Percentiles rank a stretch among this genome's conserved stretches.
These are phyloP conservation scores for Panellus pusillus DNA, from an alignment of 768 basidiomycete genomes.

Conservation along the genomic window DNA sequence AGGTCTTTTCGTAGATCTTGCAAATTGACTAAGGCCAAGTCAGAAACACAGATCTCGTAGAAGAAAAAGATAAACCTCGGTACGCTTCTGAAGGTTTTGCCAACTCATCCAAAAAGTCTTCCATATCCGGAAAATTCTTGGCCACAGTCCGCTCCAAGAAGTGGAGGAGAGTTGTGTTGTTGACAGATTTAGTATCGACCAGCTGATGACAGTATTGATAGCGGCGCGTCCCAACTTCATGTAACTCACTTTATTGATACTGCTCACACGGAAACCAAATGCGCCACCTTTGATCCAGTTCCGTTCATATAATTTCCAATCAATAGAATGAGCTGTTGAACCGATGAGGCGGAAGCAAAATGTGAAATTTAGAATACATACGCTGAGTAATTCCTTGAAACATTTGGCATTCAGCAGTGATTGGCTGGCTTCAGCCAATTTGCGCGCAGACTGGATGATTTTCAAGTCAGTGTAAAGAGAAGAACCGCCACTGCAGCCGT, in stretches of 20 bases:
- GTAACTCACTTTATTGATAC: slow-evolving; percentile 84
- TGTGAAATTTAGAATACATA: slow-evolving; percentile 34
- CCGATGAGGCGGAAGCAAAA: background rate
- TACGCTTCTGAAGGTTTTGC: slow-evolving; percentile 90
- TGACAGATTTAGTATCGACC: slow-evolving; percentile 95
- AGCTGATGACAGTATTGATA: slow-evolving; percentile 49
- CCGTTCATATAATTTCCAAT: slow-evolving; percentile 99
- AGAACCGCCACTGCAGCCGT: slow-evolving; percentile 21
- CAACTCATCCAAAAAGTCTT: slow-evolving; percentile 86
- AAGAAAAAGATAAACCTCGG: slow-evolving; percentile 55
- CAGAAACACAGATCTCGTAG: background rate
- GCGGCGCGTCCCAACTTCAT: background rate
- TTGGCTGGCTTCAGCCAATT: slow-evolving; percentile 78
- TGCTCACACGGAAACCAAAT: slow-evolving; percentile 94
- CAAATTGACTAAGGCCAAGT: slow-evolving; percentile 63
- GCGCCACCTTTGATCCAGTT: slow-evolving; percentile 92
- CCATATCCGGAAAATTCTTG: slow-evolving; percentile 86
- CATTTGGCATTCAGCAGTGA: slow-evolving; percentile 76
- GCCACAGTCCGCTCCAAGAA: slow-evolving; percentile 89
- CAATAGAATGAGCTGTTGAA: slow-evolving; percentile 74
- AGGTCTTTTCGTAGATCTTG: slow-evolving; percentile 82
- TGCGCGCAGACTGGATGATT: slow-evolving; percentile 71
- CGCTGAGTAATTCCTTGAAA: slow-evolving; percentile 90
- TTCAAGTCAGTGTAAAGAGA: slow-evolving; percentile 5
- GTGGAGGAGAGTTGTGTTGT: slow-evolving; percentile 92